These are phyloP conservation scores for Ilex paraguariensis DNA, from an alignment of 305 asterid genomes.

Conservation along the genomic window DNA sequence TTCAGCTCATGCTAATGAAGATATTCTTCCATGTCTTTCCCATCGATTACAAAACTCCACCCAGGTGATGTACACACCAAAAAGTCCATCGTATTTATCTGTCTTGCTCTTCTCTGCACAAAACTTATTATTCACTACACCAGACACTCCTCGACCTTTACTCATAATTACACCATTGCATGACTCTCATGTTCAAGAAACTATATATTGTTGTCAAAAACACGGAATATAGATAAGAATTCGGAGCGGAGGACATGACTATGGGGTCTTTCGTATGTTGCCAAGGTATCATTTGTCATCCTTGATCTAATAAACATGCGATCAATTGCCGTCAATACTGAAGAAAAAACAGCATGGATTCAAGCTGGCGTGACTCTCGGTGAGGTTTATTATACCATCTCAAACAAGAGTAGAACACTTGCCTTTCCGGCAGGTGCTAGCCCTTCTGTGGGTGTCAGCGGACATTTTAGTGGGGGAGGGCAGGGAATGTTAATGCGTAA, in stretches of 20 bases:
- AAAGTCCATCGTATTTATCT: neutral
- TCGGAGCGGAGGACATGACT: too few relatives aligned
- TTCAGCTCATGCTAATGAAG: neutral
- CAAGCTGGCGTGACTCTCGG: neutral
- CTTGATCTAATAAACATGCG: neutral
- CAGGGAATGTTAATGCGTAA: too few relatives aligned
- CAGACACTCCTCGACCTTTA: neutral
- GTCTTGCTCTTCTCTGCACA: neutral
- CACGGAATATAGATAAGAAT: neutral
- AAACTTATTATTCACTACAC: neutral
- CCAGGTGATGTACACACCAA: neutral
- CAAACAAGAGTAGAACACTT: too few relatives aligned
- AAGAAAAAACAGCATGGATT: neutral
- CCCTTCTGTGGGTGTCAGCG: too few relatives aligned
- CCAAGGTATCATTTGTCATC: neutral
- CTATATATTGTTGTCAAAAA: neutral
- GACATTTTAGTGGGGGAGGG: too few relatives aligned
- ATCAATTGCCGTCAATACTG: neutral
- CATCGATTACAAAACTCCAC: neutral
- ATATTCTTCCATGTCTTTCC: neutral
- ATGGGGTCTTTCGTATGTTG: neutral
- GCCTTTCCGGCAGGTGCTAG: too few relatives aligned
- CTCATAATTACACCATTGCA: neutral
- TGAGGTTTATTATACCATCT: neutral
- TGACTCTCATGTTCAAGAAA: neutral